Base-by-base conservation (phyloP, 164 flowering plant species). In the Platanus orientalis region DNA sequence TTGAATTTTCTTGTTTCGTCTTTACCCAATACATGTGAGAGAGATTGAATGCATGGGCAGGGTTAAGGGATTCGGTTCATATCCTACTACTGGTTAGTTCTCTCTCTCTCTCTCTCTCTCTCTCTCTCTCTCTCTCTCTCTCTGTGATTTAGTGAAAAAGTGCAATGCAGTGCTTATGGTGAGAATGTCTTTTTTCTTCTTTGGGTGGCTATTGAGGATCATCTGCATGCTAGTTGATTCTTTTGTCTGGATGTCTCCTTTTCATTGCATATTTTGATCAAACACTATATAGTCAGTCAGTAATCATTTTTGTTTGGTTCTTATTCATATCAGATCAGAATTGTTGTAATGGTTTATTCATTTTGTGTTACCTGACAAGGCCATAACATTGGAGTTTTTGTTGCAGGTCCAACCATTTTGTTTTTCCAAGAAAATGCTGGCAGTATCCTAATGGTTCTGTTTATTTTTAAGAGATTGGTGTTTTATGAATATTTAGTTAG, bases 371-470 rank as follows among this genome's bases (percentile, higher is more conserved):
- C 4, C 39, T 34, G 39, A 34, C 39, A 34, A 2, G 49, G 10
- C 10, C 24, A 21, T 21, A 23, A 24, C 44, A 4, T 30, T 61
- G 16, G 20, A 34, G 28, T 57, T 73, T 30, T 20, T 71, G 50
- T 69, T 88, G 78, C 96, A 95, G 99, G 99, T 66, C 99, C 99
- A 42, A 95, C 99, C n/a, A 75, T 95, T 36, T 72, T 95, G 63
- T 92, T 92, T 70, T 95, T 95, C 79, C 99, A 95, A 75, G 99
- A 95, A 79, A 95, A 95, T 82, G 99, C 99, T 67, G 99, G 99
- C 71, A 95, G 99, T 95, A 95, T 94, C 99, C 96, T 87, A 30
- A 29, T 61, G 20, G 32, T 56, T 16, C 32, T n/a, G n/a, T n/a
- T 64, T 42, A 39, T 9, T 54, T 16, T 56, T 14, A n/a, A 2